Evolutionary conservation across 139 green algal genomes (phyloP), one percentile per base, ranked within the genome.

Genomic region (Volvox reticuliferus): DNA sequence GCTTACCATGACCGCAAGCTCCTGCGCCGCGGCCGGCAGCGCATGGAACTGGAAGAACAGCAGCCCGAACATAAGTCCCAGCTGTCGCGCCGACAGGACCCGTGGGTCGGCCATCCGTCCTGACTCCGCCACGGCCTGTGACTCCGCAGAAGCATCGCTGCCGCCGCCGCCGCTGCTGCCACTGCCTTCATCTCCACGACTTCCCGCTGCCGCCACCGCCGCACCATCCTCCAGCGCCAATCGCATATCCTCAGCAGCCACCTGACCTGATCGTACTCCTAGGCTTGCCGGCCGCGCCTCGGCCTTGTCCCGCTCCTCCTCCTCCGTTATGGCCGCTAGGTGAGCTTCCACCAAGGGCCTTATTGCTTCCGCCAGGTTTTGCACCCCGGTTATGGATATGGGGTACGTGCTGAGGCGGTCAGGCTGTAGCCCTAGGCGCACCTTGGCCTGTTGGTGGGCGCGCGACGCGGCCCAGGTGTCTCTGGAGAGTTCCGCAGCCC

Each of bases 41-140:
- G 33, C 24, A 20, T 33, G 71, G 21, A 32, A 35, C 71, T 35
- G 26, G 22, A 35, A 79, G 36, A 33, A 35, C 63, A 79, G 18
- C 82, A 79, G 9, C 12, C 82, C 82, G 65, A 30, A 88, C 82
- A 88, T 35, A 35, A 88, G 33, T 18, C 82, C 82, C 65, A 88
- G 63, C 65, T 88, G 65, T 33, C 63, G 63, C 0, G 65, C 63
- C 5, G 82, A 32, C 33, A 88, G 61, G 17, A 76, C 19, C 37
- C 62, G 61, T 21, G 81, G 61, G 30, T 87, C 61, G 62, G 44
- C 5, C 9, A 9, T 55, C 44, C 12, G 16, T 63, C 36, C 17
- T 55, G 78, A 5, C 78, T 19, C 33, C 14, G 55, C 17, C 17
- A 82, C 44, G 44, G 44, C 44, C 44, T 55, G 44, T 55, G 44